Evolutionary conservation across 495 filamentous ascomycete species (phyloP).

Genomic region (Friedmanniomyces endolithicus): DNA sequence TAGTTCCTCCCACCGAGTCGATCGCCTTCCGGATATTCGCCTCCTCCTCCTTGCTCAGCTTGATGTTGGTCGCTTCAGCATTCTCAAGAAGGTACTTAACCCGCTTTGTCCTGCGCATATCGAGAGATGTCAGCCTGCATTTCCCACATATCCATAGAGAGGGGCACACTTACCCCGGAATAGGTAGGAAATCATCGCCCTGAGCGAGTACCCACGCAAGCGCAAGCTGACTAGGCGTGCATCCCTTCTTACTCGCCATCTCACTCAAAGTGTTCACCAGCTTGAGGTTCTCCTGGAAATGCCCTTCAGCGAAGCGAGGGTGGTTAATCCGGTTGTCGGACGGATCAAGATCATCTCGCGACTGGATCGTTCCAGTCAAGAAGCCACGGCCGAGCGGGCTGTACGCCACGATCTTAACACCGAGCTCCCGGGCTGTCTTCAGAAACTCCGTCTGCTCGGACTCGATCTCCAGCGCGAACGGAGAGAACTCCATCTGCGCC

Average conservation of each 20-base stretch:
- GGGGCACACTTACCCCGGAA: constrained; percentile 22
- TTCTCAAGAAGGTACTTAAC: constrained; percentile 48
- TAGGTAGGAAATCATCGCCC: constrained; percentile 38
- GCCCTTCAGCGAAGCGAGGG: constrained; percentile 40
- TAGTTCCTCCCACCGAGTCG: constrained; percentile 26
- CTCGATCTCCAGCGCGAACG: constrained; percentile 47
- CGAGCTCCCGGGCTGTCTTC: constrained; percentile 43
- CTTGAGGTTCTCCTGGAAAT: constrained; percentile 41
- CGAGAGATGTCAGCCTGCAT: constrained; percentile 29
- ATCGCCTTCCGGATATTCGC: constrained; percentile 36
- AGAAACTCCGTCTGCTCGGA: constrained; percentile 36
- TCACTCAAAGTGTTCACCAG: constrained; percentile 53
- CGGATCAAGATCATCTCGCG: constrained; percentile 28
- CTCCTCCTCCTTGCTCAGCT: constrained; percentile 40
- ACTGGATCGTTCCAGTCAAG: constrained; percentile 50
- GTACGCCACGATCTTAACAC: constrained; percentile 36
- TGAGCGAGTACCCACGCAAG: constrained; percentile 36
- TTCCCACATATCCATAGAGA: background rate
- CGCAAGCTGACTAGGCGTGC: constrained; percentile 30
- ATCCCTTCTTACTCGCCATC: constrained; percentile 56
- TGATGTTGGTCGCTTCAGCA: constrained; percentile 34
- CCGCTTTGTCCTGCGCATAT: constrained; percentile 43
- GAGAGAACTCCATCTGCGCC: constrained; percentile 51
- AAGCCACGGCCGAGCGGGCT: constrained; percentile 38
- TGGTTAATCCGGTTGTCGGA: constrained; percentile 25